A percentile compares a stretch with the other conserved stretches of the same genome.
Evolutionary conservation across 2,329 filamentous ascomycete species (phyloP).

Genomic region (Tolypocladium nubicola): DNA sequence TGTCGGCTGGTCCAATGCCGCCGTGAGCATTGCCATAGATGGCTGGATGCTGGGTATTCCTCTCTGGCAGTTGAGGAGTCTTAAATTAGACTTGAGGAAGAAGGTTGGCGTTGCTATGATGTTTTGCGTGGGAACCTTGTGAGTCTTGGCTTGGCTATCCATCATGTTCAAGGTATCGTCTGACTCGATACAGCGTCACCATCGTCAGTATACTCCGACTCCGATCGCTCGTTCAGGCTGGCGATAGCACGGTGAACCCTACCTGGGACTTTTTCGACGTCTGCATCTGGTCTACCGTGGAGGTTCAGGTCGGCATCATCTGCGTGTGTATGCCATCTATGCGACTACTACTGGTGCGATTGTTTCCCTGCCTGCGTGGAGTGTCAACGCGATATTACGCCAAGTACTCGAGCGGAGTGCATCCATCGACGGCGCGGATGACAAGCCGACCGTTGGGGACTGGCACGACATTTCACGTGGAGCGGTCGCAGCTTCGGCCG

Average conservation of each 20-base stretch:
- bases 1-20: slow-evolving; percentile 39
- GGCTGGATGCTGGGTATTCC: slow-evolving; percentile 41
- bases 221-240: slow-evolving; percentile 19
- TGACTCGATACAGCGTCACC: slow-evolving; percentile 17
- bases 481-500: slow-evolving; percentile 7
- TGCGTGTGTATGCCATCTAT: slow-evolving; percentile 28
- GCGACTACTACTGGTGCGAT: slow-evolving; percentile 20
- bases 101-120: slow-evolving; percentile 38
- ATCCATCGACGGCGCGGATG: slow-evolving; percentile 3
- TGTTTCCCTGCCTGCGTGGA: slow-evolving; percentile 25
- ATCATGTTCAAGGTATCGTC: fast-evolving
- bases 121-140: slow-evolving; percentile 39
- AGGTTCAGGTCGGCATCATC: slow-evolving; percentile 27
- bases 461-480: slow-evolving; percentile 12
- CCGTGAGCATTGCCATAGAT: slow-evolving; percentile 41
- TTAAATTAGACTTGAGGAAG: slow-evolving; percentile 35
- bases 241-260: slow-evolving; percentile 15
- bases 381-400: slow-evolving; percentile 19
- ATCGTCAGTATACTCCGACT: slow-evolving; percentile 28
- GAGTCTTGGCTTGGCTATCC: slow-evolving; percentile 8
- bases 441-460: slow-evolving; percentile 9
- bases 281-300: slow-evolving; percentile 24
- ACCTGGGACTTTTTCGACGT: slow-evolving; percentile 24
- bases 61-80: slow-evolving; percentile 28
- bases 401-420: slow-evolving; percentile 11